Conservation (phyloP, 1,284 basidiomycete genomes). For the Sanghuangporus weigelae region DNA sequence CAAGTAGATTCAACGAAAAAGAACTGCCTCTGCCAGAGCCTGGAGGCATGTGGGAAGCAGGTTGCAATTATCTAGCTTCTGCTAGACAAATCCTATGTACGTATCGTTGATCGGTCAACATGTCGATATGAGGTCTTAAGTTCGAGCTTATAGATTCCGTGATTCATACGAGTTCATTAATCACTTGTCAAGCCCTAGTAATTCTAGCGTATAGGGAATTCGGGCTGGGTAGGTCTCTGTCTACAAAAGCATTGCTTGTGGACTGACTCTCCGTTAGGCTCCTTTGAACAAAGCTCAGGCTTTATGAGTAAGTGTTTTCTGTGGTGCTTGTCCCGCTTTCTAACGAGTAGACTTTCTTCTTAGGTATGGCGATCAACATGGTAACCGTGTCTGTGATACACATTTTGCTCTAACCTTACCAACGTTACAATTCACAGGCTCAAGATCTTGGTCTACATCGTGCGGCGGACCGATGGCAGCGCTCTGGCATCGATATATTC, state of each 20-base stretch:
- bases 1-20: slow-evolving; percentile 62
- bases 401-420: background rate
- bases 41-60: slow-evolving; percentile 68
- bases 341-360: slow-evolving; percentile 14
- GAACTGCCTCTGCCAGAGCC: slow-evolving; percentile 38
- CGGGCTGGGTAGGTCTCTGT: slow-evolving; percentile 51
- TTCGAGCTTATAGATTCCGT: slow-evolving; percentile 44
- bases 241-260: background rate
- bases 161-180: slow-evolving; percentile 59
- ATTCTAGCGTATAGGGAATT: slow-evolving; percentile 79
- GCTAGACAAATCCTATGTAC: slow-evolving; percentile 67
- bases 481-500: slow-evolving; percentile 60
- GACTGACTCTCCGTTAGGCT: slow-evolving; percentile 30
- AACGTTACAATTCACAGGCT: slow-evolving; percentile 43
- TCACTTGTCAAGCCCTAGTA: slow-evolving; percentile 72
- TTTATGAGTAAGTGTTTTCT: slow-evolving; percentile 52
- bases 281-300: slow-evolving; percentile 80
- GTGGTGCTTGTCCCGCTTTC: slow-evolving; percentile 12
- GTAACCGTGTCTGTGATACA: slow-evolving; percentile 31
- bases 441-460: slow-evolving; percentile 81
- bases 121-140: slow-evolving; percentile 9
- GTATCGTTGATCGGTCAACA: background rate
- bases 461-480: slow-evolving; percentile 72
- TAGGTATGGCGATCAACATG: slow-evolving; percentile 78
- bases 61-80: slow-evolving; percentile 58